A percentile compares a stretch with the other conserved stretches of the same genome.
phyloP scores from a whole-genome alignment of 192 early-diverging fungal species.

The Pilaira anomala region DNA sequence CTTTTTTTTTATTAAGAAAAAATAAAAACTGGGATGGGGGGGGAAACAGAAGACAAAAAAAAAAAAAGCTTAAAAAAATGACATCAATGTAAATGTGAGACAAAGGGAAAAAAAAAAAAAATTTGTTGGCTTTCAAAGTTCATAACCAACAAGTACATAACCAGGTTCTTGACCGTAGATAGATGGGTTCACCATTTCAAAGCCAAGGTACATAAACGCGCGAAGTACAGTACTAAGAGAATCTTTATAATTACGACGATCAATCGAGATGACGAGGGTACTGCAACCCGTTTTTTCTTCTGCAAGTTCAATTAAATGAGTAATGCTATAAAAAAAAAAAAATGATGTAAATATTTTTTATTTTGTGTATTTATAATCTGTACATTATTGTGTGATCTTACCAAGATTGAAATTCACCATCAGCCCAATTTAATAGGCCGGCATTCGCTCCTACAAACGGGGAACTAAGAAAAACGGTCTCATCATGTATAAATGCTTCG shows the following conservation, averaged over 20 bases:
- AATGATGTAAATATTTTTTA: neutral
- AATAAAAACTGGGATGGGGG: too few relatives aligned
- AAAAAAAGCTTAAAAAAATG: too few relatives aligned
- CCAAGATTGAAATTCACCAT: conserved; percentile 35
- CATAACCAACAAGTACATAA: conserved; percentile 57
- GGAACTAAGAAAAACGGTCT: conserved; percentile 31
- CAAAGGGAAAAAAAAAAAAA: too few relatives aligned
- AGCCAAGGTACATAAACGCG: conserved; percentile 66
- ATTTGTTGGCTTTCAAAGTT: conserved; percentile 38
- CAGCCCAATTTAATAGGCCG: conserved; percentile 22
- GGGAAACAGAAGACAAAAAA: too few relatives aligned
- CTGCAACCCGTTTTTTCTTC: conserved; percentile 36
- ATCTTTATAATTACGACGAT: conserved; percentile 13
- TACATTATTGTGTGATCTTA: too few relatives aligned
- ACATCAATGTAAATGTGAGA: too few relatives aligned
- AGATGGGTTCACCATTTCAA: conserved; percentile 54
- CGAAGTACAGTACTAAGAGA: conserved; percentile 38
- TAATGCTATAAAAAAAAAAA: conserved; percentile 24
- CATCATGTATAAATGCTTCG: conserved; percentile 34
- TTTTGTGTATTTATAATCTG: neutral
- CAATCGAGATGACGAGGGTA: conserved; percentile 30
- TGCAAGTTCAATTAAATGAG: conserved; percentile 33
- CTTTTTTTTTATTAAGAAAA: too few relatives aligned
- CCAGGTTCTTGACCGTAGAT: conserved; percentile 52
- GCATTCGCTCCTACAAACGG: conserved; percentile 22